Evolutionary conservation across 139 green algal species (phyloP).

Genomic region (Micromonas pusilla): DNA sequence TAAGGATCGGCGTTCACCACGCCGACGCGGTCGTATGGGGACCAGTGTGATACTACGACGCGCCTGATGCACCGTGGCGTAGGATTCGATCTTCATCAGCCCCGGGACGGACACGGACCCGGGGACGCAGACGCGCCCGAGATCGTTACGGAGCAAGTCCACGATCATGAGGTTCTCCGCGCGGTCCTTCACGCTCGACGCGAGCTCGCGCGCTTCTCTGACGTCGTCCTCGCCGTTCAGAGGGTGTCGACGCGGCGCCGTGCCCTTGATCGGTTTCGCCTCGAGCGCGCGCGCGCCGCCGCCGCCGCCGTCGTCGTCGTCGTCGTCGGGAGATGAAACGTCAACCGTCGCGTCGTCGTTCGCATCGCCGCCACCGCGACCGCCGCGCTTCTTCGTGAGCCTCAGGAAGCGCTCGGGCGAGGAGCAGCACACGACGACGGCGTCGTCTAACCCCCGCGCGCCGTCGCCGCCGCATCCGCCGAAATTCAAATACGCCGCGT

Average conservation of each 20-base stretch:
- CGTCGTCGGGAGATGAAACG: too few relatives aligned
- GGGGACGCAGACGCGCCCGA: slow-evolving; percentile 69
- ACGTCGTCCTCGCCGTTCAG: slow-evolving; percentile 46
- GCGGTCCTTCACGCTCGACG: slow-evolving; percentile 78
- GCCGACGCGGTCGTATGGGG: too few relatives aligned
- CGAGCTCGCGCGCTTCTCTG: slow-evolving; percentile 44
- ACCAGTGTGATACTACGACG: too few relatives aligned
- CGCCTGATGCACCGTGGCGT: slow-evolving; percentile 90
- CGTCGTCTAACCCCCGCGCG: neutral
- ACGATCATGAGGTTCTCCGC: slow-evolving; percentile 99
- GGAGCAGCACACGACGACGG: slow-evolving; percentile 55
- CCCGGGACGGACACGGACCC: slow-evolving; percentile 69
- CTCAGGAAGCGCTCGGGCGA: slow-evolving; percentile 93
- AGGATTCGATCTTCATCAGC: slow-evolving; percentile 90
- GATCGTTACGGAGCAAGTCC: slow-evolving; percentile 96
- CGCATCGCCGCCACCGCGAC: too few relatives aligned
- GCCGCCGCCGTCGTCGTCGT: too few relatives aligned
- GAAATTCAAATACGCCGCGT: slow-evolving; percentile 77
- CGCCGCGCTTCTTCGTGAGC: slow-evolving; percentile 1
- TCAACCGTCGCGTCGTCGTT: too few relatives aligned
- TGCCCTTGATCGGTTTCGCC: slow-evolving; percentile 94
- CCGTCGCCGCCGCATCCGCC: slow-evolving; percentile 22
- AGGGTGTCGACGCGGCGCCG: slow-evolving; percentile 40
- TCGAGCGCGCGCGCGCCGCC: slow-evolving; percentile 66
- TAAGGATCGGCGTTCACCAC: too few relatives aligned